Evolutionary conservation across 768 basidiomycete genomes (phyloP), one percentile per base, ranked within the genome.

Genomic region (Pleurotus salmoneostramineus): DNA sequence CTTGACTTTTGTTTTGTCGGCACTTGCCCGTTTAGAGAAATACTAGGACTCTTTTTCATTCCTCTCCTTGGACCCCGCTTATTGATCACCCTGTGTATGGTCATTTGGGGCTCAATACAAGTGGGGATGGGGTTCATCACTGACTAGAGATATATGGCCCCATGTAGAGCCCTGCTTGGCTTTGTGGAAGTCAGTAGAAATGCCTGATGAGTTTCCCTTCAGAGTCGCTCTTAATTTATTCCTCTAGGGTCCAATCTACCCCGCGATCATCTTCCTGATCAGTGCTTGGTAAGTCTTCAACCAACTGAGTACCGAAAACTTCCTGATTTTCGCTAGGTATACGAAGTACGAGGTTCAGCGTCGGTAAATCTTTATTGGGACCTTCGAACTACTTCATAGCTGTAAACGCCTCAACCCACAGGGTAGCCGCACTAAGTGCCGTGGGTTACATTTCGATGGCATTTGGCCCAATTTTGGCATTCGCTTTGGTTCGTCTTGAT

Each of bases 331-430:
- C n/a, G 31, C 21, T 56, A 79, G 79, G 81, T 82, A 81, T 65
- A 77, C 68, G 14, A 75, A 79, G 33, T 74, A 79, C 51, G 80
- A 83, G 72, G 77, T 80, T 11, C 81, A 82, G 61, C 78, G 72
- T 63, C 68, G 81, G 81, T 76, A 35, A 67, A 46, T 31, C 21
- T 27, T 27, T 27, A 27, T 27, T 27, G 21, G 21, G 21, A 27
- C 21, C 21, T 27, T 27, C 21, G 3, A 27, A 27, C 21, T 27
- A 27, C 21, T 27, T 27, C 21, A 27, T 3, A 27, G 21, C 21
- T 27, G 3, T 27, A 27, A 27, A 27, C 21, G 3, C 21, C 21
- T 27, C 21, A 27, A 27, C 3, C 21, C 3, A 27, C 21, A 27
- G 21, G 21, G 21, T 82, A 4, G 80, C 78, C n/a, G 72, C 67